Percentiles rank a stretch among this genome's conserved stretches.
Evolutionary conservation across 768 basidiomycete genomes (phyloP).

Genomic region (Solioccasus polychromus): DNA sequence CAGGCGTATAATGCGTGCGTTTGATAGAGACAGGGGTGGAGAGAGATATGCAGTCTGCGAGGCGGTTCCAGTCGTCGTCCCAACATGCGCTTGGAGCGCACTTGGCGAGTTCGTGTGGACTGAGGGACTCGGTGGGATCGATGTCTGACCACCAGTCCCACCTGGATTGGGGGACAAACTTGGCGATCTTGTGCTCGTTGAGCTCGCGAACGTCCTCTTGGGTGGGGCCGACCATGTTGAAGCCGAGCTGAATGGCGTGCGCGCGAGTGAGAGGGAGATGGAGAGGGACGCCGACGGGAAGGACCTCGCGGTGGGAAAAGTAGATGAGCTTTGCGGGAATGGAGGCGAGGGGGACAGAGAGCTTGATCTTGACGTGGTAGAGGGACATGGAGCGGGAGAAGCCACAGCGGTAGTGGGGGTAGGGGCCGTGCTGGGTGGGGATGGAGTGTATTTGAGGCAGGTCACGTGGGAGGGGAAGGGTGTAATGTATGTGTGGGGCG

Average conservation of each 20-base stretch:
- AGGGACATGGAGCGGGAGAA: slow-evolving; percentile 31
- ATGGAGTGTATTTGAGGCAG: slow-evolving; percentile 24
- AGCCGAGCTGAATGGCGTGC: slow-evolving; percentile 25
- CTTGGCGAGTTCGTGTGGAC: slow-evolving; percentile 22
- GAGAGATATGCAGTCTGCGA: slow-evolving; percentile 44
- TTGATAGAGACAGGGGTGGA: slow-evolving; percentile 27
- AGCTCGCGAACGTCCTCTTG: slow-evolving; percentile 60
- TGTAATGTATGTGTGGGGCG: slow-evolving; percentile 61
- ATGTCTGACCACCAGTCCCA: slow-evolving; percentile 25
- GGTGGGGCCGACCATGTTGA: slow-evolving; percentile 40
- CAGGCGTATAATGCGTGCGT: slow-evolving; percentile 44
- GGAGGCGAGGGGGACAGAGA: slow-evolving; percentile 44
- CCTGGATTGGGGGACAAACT: slow-evolving; percentile 17
- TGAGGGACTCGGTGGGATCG: slow-evolving; percentile 17
- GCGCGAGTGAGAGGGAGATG: slow-evolving; percentile 33
- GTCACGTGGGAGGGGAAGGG: slow-evolving; percentile 43
- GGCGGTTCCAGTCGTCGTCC: slow-evolving; percentile 60
- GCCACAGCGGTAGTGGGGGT: slow-evolving; percentile 42
- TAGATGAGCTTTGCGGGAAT: slow-evolving; percentile 62
- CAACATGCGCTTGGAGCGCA: slow-evolving; percentile 41
- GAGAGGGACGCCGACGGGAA: slow-evolving; percentile 42
- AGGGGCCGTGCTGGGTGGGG: slow-evolving; percentile 42
- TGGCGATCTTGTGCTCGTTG: slow-evolving; percentile 43
- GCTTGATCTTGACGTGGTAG: slow-evolving; percentile 28
- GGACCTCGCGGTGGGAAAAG: slow-evolving; percentile 53